phyloP scores from a whole-genome alignment of 495 filamentous ascomycete species.

The Clavariopsis aquatica region DNA sequence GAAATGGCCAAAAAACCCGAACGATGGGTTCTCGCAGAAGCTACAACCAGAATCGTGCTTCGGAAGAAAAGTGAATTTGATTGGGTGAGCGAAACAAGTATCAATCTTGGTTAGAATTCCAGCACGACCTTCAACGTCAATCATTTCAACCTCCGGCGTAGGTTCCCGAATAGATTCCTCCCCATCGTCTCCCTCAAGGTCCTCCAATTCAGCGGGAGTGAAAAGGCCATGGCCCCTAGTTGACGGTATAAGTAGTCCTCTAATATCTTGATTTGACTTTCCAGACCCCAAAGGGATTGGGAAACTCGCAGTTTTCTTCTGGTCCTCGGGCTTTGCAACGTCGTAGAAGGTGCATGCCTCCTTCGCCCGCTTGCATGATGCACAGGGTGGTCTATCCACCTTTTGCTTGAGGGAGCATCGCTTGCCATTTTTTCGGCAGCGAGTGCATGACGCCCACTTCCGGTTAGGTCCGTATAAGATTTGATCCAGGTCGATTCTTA shows the following conservation, averaged over 20 bases:
- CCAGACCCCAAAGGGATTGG: too few species aligned
- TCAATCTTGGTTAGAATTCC: constrained; percentile 15
- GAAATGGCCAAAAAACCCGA: constrained; percentile 18
- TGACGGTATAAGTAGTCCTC: too few species aligned
- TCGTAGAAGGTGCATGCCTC: constrained; percentile 31
- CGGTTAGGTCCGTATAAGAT: constrained; percentile 14
- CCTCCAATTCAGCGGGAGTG: not conserved
- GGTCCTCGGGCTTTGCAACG: not conserved
- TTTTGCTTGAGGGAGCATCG: constrained; percentile 25
- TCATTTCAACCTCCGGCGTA: constrained; percentile 19
- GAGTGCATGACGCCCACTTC: constrained; percentile 13
- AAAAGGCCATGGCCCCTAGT: too few species aligned
- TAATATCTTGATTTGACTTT: too few species aligned
- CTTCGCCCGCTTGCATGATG: constrained; percentile 8
- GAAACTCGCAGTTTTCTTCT: constrained; percentile 13
- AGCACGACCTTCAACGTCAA: constrained; percentile 14
- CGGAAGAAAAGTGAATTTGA: constrained; percentile 8
- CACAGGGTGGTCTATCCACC: constrained; percentile 21
- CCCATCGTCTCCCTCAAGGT: not conserved
- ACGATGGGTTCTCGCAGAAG: constrained; percentile 28
- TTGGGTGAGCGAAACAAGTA: constrained; percentile 30
- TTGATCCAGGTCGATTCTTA: constrained; percentile 17
- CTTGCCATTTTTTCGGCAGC: constrained; percentile 15
- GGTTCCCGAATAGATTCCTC: not conserved
- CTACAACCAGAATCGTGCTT: not conserved